Evolutionary conservation across 1,284 basidiomycete species (phyloP).

Genomic region (Porogramme epimiltina): DNA sequence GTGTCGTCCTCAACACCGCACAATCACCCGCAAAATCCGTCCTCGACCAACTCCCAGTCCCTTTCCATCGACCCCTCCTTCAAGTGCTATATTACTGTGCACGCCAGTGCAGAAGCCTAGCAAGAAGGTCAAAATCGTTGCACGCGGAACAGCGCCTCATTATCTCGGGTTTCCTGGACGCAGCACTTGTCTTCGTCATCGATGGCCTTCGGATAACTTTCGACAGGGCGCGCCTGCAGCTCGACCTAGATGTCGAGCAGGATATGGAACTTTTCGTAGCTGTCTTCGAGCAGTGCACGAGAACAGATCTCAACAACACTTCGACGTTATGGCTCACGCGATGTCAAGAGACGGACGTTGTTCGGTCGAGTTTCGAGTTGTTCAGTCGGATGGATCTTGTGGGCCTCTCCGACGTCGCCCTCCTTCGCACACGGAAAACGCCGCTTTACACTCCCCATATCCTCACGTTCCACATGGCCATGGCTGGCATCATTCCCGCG

Average conservation of each 20-base stretch:
- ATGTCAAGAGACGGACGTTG: conserved; percentile 82
- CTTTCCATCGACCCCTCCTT: conserved; percentile 82
- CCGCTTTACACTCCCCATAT: conserved; percentile 76
- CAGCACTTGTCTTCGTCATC: conserved; percentile 64
- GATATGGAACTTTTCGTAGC: conserved; percentile 82
- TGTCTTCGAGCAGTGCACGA: conserved; percentile 81
- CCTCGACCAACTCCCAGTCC: conserved; percentile 61
- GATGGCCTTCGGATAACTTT: conserved; percentile 74
- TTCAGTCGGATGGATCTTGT: conserved; percentile 70
- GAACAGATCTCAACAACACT: conserved; percentile 64
- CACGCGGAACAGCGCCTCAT: conserved; percentile 63
- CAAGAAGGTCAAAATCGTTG: conserved; percentile 49
- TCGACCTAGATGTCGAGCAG: conserved; percentile 68
- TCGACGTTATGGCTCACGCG: conserved; percentile 76
- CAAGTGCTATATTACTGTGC: conserved; percentile 81
- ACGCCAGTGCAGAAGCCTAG: conserved; percentile 58
- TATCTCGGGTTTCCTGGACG: conserved; percentile 62
- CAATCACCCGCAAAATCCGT: conserved; percentile 80
- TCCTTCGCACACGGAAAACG: conserved; percentile 61
- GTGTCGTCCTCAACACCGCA: conserved; percentile 71
- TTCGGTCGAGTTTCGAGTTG: conserved; percentile 77
- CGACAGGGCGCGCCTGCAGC: conserved; percentile 56
- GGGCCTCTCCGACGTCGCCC: conserved; percentile 62
- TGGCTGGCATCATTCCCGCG: conserved; percentile 76
- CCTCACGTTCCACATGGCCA: conserved; percentile 82